Base-by-base conservation (phyloP, 2,329 filamentous ascomycete genomes). In the Penicillium sp. region DNA sequence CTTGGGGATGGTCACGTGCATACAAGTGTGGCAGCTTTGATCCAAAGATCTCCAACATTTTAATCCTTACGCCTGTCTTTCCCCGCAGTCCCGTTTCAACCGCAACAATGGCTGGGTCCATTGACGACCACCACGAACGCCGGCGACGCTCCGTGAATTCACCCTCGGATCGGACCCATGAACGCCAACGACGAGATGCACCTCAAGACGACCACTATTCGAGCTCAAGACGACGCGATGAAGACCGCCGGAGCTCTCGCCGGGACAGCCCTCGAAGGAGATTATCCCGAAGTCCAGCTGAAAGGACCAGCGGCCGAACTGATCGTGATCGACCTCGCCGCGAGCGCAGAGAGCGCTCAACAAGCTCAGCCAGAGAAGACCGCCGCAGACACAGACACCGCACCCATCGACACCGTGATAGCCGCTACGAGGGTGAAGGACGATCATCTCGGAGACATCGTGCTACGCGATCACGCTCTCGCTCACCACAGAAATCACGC, bases 331-430 rank as follows among this genome's bases (percentile, higher is more conserved):
- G 62, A 25, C 63, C 60, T 23, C 63, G 62, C 13, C 65, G 65
- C 21, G 65, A 67, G 25, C 67, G 66, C 43, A 62, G 63, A 40
- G 69, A 71, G 19, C 65, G 62, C 43, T 67, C 62, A 23, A 62
- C 64, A 29, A 66, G 59, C 50, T 57, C 60, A 25, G 47, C 50
- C 21, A 65, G 68, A n/a, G 66, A 70, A 31, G 65, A 69, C 50
- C 67, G 62, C 27, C 67, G 64, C 57, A 65, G 67, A 58, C 69
- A 64, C 50, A 67, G 66, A 55, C 63, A 69, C 47, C 63, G 59
- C 54, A 73, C 69, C 17, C 66, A 67, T 40, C 65, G 67, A 29
- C 62, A 69, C 50, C 64, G 68, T 45, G 69, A 70, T 45, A 65
- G 67, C 45, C 68, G 64, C 21, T 63, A 68, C 29, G 55, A 62